phyloP scores from a whole-genome alignment of 106 monocot genomes.

The Dioscorea zingiberensis region DNA sequence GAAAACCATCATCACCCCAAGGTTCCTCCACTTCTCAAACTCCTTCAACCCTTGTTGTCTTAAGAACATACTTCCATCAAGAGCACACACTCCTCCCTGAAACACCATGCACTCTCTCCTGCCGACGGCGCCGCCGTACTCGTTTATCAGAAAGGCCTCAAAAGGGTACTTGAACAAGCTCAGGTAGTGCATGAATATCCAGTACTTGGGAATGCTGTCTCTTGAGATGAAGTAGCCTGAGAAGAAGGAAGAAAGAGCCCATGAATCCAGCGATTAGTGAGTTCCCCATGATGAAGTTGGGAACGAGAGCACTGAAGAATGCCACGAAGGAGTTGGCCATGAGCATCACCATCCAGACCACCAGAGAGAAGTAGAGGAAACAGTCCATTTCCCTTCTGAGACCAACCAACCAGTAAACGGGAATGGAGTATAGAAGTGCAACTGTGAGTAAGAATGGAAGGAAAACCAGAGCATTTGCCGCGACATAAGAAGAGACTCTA shows the following conservation, averaged over 20 bases:
- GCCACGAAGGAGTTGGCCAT: slow-evolving; percentile 88
- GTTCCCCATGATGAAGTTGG: slow-evolving; percentile 87
- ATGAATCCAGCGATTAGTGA: slow-evolving; percentile 78
- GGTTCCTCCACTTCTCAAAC: slow-evolving; percentile 39
- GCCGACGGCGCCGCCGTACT: slow-evolving; percentile 61
- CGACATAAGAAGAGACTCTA: slow-evolving; percentile 81
- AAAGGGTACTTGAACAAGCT: slow-evolving; percentile 99
- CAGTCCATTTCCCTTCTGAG: slow-evolving; percentile 35
- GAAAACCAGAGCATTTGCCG: slow-evolving; percentile 59
- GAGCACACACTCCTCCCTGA: slow-evolving; percentile 26
- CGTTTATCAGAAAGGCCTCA: slow-evolving; percentile 75
- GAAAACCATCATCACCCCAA: slow-evolving; percentile 62
- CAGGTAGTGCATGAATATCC: slow-evolving; percentile 91
- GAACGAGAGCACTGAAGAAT: slow-evolving; percentile 81
- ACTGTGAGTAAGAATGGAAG: slow-evolving; percentile 57
- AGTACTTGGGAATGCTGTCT: slow-evolving; percentile 77
- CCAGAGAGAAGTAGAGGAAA: slow-evolving; percentile 71
- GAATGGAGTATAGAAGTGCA: slow-evolving; percentile 53
- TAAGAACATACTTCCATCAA: slow-evolving; percentile 55
- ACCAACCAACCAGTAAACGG: slow-evolving; percentile 81
- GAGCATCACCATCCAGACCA: slow-evolving; percentile 80
- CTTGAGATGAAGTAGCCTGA: slow-evolving; percentile 91
- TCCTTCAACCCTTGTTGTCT: slow-evolving; percentile 52
- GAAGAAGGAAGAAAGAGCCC: slow-evolving; percentile 93
- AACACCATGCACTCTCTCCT: slow-evolving; percentile 33